Percentiles rank a stretch among this genome's conserved stretches.
Conservation (phyloP, 1,284 basidiomycete species). For the Fistulina hepatica region DNA sequence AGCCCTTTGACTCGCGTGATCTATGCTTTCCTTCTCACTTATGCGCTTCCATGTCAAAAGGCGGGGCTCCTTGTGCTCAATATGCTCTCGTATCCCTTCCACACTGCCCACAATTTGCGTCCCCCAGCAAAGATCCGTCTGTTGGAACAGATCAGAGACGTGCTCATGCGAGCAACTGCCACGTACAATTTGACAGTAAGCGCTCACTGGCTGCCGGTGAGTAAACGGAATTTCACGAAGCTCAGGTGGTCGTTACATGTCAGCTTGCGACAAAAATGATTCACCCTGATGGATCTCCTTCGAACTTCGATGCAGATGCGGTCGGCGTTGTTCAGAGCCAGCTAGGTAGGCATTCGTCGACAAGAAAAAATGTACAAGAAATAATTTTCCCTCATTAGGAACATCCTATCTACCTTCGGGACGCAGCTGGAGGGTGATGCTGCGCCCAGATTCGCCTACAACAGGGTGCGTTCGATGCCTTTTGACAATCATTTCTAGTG, state of each 20-base stretch:
- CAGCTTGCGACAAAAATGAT: constrained; percentile 61
- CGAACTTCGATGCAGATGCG: constrained; percentile 51
- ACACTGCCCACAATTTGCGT: constrained; percentile 38
- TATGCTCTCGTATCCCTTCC: constrained; percentile 36
- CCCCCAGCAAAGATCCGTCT: constrained; percentile 41
- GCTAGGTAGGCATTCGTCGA: constrained; percentile 33
- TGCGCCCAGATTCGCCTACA: not conserved
- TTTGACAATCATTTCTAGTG: not conserved
- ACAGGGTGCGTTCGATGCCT: not conserved
- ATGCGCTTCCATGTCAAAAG: constrained; percentile 26
- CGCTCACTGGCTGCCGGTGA: constrained; percentile 2
- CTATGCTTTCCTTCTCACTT: constrained; percentile 57
- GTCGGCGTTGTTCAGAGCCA: constrained; percentile 53
- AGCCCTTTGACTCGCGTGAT: constrained; percentile 53
- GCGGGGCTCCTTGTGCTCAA: constrained; percentile 25
- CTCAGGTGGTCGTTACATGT: constrained; percentile 51
- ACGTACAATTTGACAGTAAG: too few relatives aligned
- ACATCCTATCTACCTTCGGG: not conserved
- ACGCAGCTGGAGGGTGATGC: not conserved
- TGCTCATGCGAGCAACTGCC: too few relatives aligned
- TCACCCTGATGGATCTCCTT: constrained; percentile 46
- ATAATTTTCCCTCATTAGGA: not conserved
- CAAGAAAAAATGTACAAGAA: not conserved
- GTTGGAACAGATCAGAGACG: too few relatives aligned
- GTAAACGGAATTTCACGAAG: constrained; percentile 2